These are phyloP conservation scores for Alloascoidea africana DNA, from an alignment of 805 yeast genomes.

Conservation along the genomic window DNA sequence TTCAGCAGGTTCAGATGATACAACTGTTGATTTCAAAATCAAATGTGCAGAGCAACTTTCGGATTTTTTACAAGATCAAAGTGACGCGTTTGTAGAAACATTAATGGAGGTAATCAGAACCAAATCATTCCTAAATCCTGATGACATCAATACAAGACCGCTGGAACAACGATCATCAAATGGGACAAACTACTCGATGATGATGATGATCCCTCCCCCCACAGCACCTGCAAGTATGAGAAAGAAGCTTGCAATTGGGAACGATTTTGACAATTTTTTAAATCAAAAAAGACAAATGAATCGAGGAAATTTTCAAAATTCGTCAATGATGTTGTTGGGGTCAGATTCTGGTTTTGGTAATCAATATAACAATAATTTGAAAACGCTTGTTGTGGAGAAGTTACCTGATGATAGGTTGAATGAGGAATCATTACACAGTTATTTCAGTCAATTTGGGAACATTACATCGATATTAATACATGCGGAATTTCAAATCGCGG, in stretches of 20 bases:
- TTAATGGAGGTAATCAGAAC: background rate
- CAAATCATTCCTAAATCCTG: background rate
- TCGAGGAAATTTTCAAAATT: background rate
- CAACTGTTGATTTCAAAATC: conserved; percentile 18
- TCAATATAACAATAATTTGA: conserved; percentile 8
- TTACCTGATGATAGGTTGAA: conserved; percentile 26
- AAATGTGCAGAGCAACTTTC: conserved; percentile 20
- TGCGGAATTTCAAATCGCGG: conserved; percentile 16
- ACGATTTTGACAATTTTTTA: background rate
- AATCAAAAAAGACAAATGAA: background rate
- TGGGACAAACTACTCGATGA: background rate
- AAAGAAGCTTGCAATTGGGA: background rate
- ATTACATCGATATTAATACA: conserved; percentile 17
- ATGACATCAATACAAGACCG: background rate
- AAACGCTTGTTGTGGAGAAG: conserved; percentile 23
- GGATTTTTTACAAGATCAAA: conserved; percentile 22
- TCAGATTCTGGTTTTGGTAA: background rate
- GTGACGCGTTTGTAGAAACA: conserved; percentile 12
- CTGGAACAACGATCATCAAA: background rate
- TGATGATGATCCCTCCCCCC: background rate
- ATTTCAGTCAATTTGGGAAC: conserved; percentile 27
- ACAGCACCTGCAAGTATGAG: background rate
- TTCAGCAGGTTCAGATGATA: conserved; percentile 11
- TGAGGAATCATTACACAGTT: conserved; percentile 17
- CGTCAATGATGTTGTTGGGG: background rate